Evolutionary conservation across 805 yeast genomes (phyloP).

Genomic region (Candida nonsorbophila): DNA sequence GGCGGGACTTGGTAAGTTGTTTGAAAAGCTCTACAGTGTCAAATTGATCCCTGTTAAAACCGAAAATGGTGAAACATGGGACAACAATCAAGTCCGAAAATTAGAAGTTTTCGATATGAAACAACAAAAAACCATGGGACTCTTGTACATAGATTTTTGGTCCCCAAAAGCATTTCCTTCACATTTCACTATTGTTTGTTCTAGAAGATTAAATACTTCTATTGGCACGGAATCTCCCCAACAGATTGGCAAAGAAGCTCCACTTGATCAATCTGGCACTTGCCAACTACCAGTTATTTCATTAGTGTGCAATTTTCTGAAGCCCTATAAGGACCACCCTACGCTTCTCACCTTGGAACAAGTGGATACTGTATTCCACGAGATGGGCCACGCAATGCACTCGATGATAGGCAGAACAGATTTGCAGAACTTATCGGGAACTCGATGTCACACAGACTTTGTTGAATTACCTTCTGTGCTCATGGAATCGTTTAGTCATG

Average conservation of each 20-base stretch:
- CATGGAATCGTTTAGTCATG: constrained; percentile 89
- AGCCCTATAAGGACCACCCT: constrained; percentile 19
- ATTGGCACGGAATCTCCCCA: constrained; percentile 23
- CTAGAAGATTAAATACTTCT: constrained; percentile 66
- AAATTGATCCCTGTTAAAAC: constrained; percentile 63
- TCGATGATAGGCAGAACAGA: constrained; percentile 92
- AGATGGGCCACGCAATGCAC: constrained; percentile 99
- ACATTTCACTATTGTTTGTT: constrained; percentile 92
- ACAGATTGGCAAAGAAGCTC: constrained; percentile 19
- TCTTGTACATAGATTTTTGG: constrained; percentile 83
- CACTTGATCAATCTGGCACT: constrained; percentile 39
- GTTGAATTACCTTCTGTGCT: constrained; percentile 95
- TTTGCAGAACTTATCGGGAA: constrained; percentile 88
- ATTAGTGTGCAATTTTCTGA: constrained; percentile 75
- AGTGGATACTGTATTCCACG: constrained; percentile 93
- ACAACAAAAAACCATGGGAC: constrained; percentile 56
- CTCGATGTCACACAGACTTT: constrained; percentile 93
- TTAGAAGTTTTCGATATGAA: constrained; percentile 64
- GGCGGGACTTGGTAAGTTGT: constrained; percentile 72
- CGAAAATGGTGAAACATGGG: constrained; percentile 80
- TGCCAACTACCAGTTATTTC: constrained; percentile 89
- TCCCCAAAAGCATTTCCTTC: constrained; percentile 81
- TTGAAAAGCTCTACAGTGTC: constrained; percentile 70
- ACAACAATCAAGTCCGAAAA: constrained; percentile 68
- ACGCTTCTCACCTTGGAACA: constrained; percentile 69